phyloP scores from a whole-genome alignment of 2,329 filamentous ascomycete species.

The Penicillium capsulatum region DNA sequence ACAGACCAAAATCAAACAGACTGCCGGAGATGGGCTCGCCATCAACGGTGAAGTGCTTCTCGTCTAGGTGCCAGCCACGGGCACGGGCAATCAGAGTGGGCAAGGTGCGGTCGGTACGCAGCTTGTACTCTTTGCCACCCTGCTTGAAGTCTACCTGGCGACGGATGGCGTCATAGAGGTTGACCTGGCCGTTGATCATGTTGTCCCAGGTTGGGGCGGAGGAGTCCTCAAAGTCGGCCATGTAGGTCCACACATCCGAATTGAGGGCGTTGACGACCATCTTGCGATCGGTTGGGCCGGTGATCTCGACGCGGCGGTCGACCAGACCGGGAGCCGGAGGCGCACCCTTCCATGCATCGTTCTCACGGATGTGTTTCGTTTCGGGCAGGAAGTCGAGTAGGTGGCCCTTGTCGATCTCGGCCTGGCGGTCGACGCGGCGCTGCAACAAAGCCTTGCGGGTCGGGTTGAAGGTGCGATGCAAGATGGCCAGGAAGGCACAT shows the following conservation, averaged over 20 bases:
- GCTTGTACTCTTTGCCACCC: conserved; percentile 93
- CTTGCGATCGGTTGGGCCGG: conserved; percentile 93
- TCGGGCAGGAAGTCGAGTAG: conserved; percentile 93
- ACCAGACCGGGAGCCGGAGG: conserved; percentile 86
- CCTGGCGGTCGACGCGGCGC: conserved; percentile 78
- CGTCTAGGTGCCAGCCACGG: conserved; percentile 94
- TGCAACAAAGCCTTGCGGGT: conserved; percentile 86
- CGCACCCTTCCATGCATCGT: conserved; percentile 89
- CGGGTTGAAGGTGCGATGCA: conserved; percentile 90
- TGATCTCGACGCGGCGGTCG: conserved; percentile 94
- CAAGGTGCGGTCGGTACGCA: conserved; percentile 79
- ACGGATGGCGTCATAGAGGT: conserved; percentile 93
- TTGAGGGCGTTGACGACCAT: conserved; percentile 99
- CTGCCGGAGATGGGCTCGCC: conserved; percentile 89
- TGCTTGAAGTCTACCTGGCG: conserved; percentile 95
- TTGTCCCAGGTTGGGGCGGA: conserved; percentile 97
- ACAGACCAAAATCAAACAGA: conserved; percentile 95
- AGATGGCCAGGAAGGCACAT: conserved; percentile 83
- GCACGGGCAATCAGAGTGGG: conserved; percentile 93
- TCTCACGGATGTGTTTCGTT: conserved; percentile 91
- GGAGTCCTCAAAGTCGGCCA: conserved; percentile 98
- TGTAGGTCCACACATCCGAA: conserved; percentile 95
- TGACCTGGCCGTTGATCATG: conserved; percentile 98
- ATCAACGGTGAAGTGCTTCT: conserved; percentile 96
- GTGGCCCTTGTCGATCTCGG: conserved; percentile 83